Evolutionary conservation across 2,329 filamentous ascomycete genomes (phyloP).

Genomic region (Huntiella bhutanensis): DNA sequence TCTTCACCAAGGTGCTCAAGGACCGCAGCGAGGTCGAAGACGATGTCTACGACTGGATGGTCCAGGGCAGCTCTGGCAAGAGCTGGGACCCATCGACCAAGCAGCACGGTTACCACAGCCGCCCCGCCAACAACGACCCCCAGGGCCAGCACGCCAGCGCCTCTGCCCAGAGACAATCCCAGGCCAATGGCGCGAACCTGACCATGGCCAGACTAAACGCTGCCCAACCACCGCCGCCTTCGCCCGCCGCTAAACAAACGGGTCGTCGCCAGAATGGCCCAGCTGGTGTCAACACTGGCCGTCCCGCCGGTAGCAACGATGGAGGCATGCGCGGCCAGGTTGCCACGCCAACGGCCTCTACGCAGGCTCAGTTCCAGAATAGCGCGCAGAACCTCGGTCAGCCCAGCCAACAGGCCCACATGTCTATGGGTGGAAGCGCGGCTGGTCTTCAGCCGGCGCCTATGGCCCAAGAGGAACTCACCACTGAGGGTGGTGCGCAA

Average conservation of each 20-base stretch:
- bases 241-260: constrained; percentile 63
- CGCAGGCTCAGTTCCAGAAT: constrained; percentile 91
- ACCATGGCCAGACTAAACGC: constrained; percentile 84
- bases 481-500: not conserved
- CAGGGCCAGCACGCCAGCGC: constrained; percentile 26
- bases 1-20: constrained; percentile 92
- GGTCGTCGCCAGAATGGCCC: constrained; percentile 60
- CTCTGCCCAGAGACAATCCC: constrained; percentile 29
- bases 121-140: constrained; percentile 38
- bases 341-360: constrained; percentile 72
- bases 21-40: constrained; percentile 88
- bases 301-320: constrained; percentile 44
- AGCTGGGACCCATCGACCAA: constrained; percentile 65
- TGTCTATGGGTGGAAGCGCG: constrained; percentile 21
- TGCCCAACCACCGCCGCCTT: constrained; percentile 74
- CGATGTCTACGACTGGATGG: constrained; percentile 99
- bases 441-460: constrained; percentile 35
- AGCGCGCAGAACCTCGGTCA: constrained; percentile 69
- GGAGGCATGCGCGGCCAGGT: constrained; percentile 53
- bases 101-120: constrained; percentile 30
- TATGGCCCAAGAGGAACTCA: constrained; percentile 39
- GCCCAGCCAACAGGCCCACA: constrained; percentile 39
- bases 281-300: constrained; percentile 54
- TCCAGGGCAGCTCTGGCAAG: constrained; percentile 59
- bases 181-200: constrained; percentile 51